These are phyloP conservation scores for Penicillium psychrosexuale DNA, from an alignment of 2,329 filamentous ascomycete species.

Conservation along the genomic window DNA sequence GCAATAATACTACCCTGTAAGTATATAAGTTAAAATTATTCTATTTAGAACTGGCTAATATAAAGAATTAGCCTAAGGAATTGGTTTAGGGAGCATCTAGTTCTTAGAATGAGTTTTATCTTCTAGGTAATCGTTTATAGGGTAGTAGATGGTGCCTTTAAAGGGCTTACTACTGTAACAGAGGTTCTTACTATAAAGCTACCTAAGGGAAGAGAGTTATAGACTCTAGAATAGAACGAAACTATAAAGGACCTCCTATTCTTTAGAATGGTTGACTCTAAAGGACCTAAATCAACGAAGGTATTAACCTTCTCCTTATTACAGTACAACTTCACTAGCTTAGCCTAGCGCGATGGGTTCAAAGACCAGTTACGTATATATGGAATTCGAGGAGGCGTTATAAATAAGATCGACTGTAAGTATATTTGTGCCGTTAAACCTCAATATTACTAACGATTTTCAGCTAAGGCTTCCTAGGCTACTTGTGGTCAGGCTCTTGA, in stretches of 20 bases:
- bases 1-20: no score
- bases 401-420: conserved; percentile 14
- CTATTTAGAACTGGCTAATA: background rate
- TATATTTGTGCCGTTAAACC: background rate
- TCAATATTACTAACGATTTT: conserved; percentile 1
- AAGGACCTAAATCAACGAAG: conserved; percentile 5
- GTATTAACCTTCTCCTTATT: conserved; percentile 18
- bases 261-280: conserved; percentile 12
- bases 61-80: conserved; percentile 12
- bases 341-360: conserved; percentile 13
- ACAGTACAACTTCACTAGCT: conserved; percentile 13
- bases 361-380: conserved; percentile 11
- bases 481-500: conserved; percentile 18
- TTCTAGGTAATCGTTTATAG: conserved; percentile 22
- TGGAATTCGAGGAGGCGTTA: conserved; percentile 13
- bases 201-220: conserved; percentile 18
- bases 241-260: conserved; percentile 10
- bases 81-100: conserved; percentile 18
- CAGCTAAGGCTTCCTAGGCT: conserved; percentile 16
- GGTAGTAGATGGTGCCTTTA: conserved; percentile 20
- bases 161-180: conserved; percentile 11
- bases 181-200: conserved; percentile 15
- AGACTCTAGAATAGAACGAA: conserved; percentile 16
- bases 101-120: conserved; percentile 21
- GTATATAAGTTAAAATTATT: background rate